Percentiles rank a stretch among this genome's conserved stretches.
phyloP scores from a whole-genome alignment of 2,329 filamentous ascomycete genomes.

The Ceratocystis albifundus region DNA sequence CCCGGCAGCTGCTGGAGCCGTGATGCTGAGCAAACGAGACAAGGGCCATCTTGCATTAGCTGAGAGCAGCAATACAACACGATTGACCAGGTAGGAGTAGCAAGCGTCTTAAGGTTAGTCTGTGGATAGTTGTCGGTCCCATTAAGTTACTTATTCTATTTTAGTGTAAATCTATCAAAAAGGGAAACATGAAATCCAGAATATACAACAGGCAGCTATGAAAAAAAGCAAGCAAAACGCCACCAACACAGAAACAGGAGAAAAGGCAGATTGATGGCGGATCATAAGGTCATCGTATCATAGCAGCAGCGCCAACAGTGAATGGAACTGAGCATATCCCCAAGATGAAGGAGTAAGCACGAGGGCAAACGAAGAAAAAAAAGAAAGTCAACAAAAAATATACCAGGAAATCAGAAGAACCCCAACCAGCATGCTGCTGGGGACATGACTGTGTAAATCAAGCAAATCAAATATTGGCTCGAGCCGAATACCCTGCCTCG shows the following conservation, averaged over 20 bases:
- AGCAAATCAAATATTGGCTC: background rate
- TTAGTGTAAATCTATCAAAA: background rate
- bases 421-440: no score
- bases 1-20: constrained; percentile 11
- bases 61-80: background rate
- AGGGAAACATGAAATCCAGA: background rate
- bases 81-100: background rate
- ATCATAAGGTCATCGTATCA: background rate
- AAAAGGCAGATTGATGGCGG: background rate
- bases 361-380: constrained; percentile 7
- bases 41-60: background rate
- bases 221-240: background rate
- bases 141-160: background rate
- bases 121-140: background rate
- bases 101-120: no score
- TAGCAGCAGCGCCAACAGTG: background rate
- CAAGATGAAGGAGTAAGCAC: background rate
- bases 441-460: no score
- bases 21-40: constrained; percentile 6
- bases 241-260: background rate
- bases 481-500: constrained; percentile 28
- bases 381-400: constrained; percentile 9
- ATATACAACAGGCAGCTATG: background rate
- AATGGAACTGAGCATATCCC: background rate
- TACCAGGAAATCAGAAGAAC: no score